Base-by-base conservation (phyloP, 2,329 filamentous ascomycete genomes). In the Trichophyton rubrum region DNA sequence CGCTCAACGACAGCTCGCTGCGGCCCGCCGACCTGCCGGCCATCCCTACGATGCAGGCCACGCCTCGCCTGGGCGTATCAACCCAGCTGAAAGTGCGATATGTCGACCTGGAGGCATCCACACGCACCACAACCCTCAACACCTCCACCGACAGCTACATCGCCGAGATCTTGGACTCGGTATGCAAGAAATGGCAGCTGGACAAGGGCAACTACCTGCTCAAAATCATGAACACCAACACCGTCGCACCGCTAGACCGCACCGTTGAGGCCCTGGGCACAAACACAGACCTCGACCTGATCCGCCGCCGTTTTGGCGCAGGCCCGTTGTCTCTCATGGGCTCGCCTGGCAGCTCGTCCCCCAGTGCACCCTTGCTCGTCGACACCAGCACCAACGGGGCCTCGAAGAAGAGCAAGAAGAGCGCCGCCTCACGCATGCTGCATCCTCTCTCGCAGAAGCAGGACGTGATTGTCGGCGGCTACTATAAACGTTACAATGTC, bases 71-170 rank as follows among this genome's bases (percentile, higher is more conserved):
- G 41, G 83, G 82, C 17, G 76, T 78, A 1, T 78, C 79, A 0
- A 84, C 82, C 68, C 83, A 79, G 0, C 70, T 86, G 49, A 80
- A 78, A 20, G 78, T 86, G 56, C 80, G 83, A 58, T 85, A 82
- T 68, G 80, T 82, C 17, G 82, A 85, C 66, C 74, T 82, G 3
- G 80, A 85, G 61, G 81, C 81, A 65, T 79, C 80, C 33, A 73
- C 72, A 5, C 80, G 78, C 64, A 76, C 76, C 22, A 79, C 79
- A 60, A 79, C 78, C 2, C 73, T 84, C 58, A 79, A 80, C 59
- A 82, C 82, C 33, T 83, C 82, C 2, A 83, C 82, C 1, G 84
- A 86, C 66, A 85, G 82, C 53, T 86, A 86, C 67, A 82, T 86
- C 62, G 84, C 83, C n/a, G 84, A 86, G 68, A 78, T 86, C 56